These are phyloP conservation scores for Gonapodya prolifera DNA, from an alignment of 192 early-diverging fungal genomes.

Conservation along the genomic window DNA sequence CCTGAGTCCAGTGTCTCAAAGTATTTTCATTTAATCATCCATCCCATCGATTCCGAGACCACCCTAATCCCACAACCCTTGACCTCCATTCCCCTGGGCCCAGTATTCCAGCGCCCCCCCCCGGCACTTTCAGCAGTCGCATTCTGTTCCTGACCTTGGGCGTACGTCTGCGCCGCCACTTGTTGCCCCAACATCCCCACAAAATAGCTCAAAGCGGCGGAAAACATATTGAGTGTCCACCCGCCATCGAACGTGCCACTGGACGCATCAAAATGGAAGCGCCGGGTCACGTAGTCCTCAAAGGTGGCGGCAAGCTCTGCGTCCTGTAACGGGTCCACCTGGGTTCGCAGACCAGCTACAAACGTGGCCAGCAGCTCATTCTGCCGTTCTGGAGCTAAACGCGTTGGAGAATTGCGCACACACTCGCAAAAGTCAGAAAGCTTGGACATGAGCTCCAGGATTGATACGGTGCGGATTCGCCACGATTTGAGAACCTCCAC, in stretches of 20 bases:
- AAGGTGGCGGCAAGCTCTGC: neutral
- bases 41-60: neutral
- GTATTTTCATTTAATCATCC: neutral
- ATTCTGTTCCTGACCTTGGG: no score
- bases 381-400: neutral
- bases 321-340: conserved; percentile 4
- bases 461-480: conserved; percentile 4
- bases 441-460: conserved; percentile 7
- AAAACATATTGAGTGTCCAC: conserved; percentile 2
- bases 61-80: neutral
- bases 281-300: conserved; percentile 6
- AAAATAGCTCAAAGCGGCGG: neutral
- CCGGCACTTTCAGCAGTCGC: no score
- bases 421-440: conserved; percentile 4
- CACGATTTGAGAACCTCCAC: neutral
- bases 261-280: conserved; percentile 4
- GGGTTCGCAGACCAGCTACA: neutral
- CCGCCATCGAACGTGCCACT: neutral
- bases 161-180: no score
- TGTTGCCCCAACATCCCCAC: neutral
- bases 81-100: neutral
- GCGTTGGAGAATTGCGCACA: neutral
- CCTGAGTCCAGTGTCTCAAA: no score
- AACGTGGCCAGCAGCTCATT: neutral
- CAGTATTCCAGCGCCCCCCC: neutral